Conservation (phyloP, 495 filamentous ascomycete species). For the Jackrogersella minutella region DNA sequence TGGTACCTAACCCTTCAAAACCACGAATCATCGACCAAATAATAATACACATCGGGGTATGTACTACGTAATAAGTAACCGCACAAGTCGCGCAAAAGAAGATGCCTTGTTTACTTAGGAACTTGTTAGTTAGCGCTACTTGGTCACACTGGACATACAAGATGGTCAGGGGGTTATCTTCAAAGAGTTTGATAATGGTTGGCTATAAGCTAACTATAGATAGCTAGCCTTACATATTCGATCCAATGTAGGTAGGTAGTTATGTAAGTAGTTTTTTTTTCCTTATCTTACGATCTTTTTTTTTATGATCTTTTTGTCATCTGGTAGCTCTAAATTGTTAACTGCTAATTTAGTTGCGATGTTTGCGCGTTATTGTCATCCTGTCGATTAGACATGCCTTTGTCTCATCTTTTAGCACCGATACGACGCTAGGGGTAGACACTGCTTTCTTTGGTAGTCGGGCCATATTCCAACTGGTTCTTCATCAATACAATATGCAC, state of each 20-base stretch:
- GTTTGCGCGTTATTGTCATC: slow-evolving; percentile 35
- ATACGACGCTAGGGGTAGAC: slow-evolving; percentile 11
- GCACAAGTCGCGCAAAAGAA: slow-evolving; percentile 40
- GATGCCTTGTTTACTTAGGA: too few species aligned
- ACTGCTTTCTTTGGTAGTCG: neutral
- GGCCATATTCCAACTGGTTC: slow-evolving; percentile 14
- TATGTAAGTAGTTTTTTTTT: neutral
- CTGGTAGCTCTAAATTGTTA: slow-evolving; percentile 17
- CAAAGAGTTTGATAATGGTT: too few species aligned
- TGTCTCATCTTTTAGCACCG: slow-evolving; percentile 7
- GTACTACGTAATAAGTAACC: neutral
- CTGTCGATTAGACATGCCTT: slow-evolving; percentile 16
- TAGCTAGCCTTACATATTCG: neutral
- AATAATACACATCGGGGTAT: too few species aligned
- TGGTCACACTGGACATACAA: too few species aligned
- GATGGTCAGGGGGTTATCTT: too few species aligned
- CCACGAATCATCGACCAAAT: too few species aligned
- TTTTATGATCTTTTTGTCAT: too few species aligned
- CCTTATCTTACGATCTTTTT: slow-evolving; percentile 9
- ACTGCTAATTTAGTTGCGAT: slow-evolving; percentile 6
- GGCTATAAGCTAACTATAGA: neutral
- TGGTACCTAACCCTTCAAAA: too few species aligned
- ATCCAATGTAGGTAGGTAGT: neutral
- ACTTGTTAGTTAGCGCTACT: too few species aligned
- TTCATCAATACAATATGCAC: neutral